Evolutionary conservation across 306 rosid genomes (phyloP), one percentile per base, ranked within the genome.

Genomic region (Macrotyloma uniflorum): DNA sequence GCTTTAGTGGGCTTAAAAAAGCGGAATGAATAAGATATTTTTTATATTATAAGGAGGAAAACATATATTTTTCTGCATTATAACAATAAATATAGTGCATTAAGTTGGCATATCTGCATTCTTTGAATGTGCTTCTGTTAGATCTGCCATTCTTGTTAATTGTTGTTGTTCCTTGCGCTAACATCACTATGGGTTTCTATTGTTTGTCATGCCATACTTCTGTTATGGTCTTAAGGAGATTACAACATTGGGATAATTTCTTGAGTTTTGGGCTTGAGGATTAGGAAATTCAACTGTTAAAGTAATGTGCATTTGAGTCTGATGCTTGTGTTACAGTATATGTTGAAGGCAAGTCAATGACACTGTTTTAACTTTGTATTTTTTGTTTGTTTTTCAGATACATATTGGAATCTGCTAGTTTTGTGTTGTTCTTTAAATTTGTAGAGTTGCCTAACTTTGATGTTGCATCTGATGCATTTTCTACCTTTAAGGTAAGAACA

Each of bases 381-480:
- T 85, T 80, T 69, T 74, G 77, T 74, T 82, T 82, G 55, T 82
- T 88, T 86, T 89, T 83, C 97, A 95, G 99, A 74, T 91, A 95
- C 84, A 86, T 95, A 77, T 80, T 95, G 93, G 94, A 93, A 90
- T 88, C 99, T 43, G 89, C 99, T 71, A 84, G 98, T 87, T 93
- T 93, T 84, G 93, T 75, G 86, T 70, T 95, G 91, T 95, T 95
- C 87, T 95, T 89, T 84, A 95, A 95, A 84, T 95, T 86, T 78
- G 97, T 93, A 80, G 99, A 93, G 85, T 82, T 90, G 81, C 97
- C 96, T 40, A 91, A 77, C 87, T 93, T 95, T 78, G 99, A 95
- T 80, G 93, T 90, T 78, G 93, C 99, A 67, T 91, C 97, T 47
- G 97, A 95, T 83, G 99, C 99, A 16, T 95, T 93, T 87, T 91